Conservation (phyloP, 768 basidiomycete species). For the Pseudohyphozyma bogoriensis region DNA sequence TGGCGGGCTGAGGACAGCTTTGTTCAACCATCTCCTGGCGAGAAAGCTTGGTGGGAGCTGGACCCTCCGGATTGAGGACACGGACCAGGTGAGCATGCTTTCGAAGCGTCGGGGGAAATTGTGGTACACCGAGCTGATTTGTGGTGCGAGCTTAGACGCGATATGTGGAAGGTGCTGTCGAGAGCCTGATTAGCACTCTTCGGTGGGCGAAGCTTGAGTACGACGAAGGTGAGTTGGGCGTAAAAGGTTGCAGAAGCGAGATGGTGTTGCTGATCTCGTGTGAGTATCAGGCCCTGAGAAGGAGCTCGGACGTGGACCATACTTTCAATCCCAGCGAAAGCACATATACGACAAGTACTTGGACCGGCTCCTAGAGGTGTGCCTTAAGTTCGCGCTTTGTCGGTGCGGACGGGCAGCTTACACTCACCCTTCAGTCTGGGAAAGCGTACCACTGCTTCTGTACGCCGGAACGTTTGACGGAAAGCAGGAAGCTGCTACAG, state of each 20-base stretch:
- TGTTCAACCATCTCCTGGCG: slow-evolving; percentile 84
- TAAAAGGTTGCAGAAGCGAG: too few species aligned
- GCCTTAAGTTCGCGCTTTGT: slow-evolving; percentile 25
- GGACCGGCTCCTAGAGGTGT: slow-evolving; percentile 63
- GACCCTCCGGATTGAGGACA: slow-evolving; percentile 90
- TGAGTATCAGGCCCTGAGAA: slow-evolving; percentile 57
- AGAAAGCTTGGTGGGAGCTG: slow-evolving; percentile 73
- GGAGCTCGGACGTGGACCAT: slow-evolving; percentile 68
- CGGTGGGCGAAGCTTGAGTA: slow-evolving; percentile 86
- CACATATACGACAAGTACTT: slow-evolving; percentile 72
- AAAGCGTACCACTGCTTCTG: slow-evolving; percentile 96
- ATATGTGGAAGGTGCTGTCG: slow-evolving; percentile 71
- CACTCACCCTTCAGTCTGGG: slow-evolving; percentile 49
- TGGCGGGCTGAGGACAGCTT: slow-evolving; percentile 83
- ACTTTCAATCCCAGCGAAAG: slow-evolving; percentile 83
- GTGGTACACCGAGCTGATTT: slow-evolving; percentile 1
- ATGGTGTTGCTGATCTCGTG: not conserved
- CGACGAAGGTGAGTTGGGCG: slow-evolving; percentile 73
- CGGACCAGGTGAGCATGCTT: slow-evolving; percentile 59
- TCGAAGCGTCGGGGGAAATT: not conserved
- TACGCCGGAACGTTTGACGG: slow-evolving; percentile 56
- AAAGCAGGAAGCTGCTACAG: slow-evolving; percentile 59
- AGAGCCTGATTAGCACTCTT: slow-evolving; percentile 62
- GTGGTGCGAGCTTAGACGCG: slow-evolving; percentile 49
- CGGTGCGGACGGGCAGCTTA: not conserved